Evolutionary conservation across 768 basidiomycete genomes (phyloP), one percentile per base, ranked within the genome.

Genomic region (Amanita muscaria): DNA sequence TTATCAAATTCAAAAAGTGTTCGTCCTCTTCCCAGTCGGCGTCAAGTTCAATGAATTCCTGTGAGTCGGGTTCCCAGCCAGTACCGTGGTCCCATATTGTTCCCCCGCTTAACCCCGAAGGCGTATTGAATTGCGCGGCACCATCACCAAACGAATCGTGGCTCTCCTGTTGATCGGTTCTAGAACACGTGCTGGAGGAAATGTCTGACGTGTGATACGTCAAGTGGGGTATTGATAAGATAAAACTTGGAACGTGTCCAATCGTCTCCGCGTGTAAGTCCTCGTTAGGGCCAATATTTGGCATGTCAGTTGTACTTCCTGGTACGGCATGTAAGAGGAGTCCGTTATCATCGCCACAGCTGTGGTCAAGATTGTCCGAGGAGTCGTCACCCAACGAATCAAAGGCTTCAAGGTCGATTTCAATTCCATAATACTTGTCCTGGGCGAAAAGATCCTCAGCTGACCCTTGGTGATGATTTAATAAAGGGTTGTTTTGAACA

Each of bases 221-320:
- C 29, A 35, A 27, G 37, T 40, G 31, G 38, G 36, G n/a, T 45
- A 15, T 16, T 37, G 35, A 46, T 27, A 33, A 34, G 38, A 46
- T 34, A 22, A 19, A 35, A 41, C 39, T 40, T 19, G 38, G 16
- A 47, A 32, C 27, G 25, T 46, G 22, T 16, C 33, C 21, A 19
- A 14, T 19, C 42, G 16, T 19, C 22, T 29, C 24, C 15, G 27
- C 36, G 36, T 25, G 22, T 18, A 11, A 14, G 27, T 16, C 27
- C 24, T 22, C 34, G 9, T 44, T 29, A 35, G 33, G 32, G n/a
- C n/a, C 25, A 16, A 15, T 11, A 18, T 7, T 38, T n/a, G 23
- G 22, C 9, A 45, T 30, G 14, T 18, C 35, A 8, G 19, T 18
- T 9, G 27, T 38, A 16, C 44, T 45, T 30, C 30, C 36, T 32